Evolutionary conservation across 2,329 filamentous ascomycete species (phyloP), one percentile per base, ranked within the genome.

Genomic region (Exophiala sp.): DNA sequence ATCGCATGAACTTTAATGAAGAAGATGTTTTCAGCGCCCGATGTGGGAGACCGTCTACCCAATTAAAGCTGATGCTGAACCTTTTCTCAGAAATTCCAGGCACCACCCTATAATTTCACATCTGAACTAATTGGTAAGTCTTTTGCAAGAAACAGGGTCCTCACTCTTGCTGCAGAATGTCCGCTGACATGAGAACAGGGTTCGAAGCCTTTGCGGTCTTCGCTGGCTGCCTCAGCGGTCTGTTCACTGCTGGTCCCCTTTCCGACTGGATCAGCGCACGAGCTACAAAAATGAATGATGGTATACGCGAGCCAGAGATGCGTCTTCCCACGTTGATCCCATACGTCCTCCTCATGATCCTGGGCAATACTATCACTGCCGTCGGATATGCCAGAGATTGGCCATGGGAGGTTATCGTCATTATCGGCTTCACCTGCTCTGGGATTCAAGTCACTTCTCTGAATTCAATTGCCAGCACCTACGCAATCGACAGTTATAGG

Each of bases 241-340:
- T 18, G 16, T 18, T 18, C 16, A 18, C 16, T 18, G 79, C 79
- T 11, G 76, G 83, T 9, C 75, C 77, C 0, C 78, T 80, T 41
- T 82, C 82, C 50, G 77, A 83, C 60, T 71, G 69, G 64, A 66
- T 75, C 7, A 76, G 78, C 14, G 75, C 79, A 45, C 71, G 68
- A 50, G 69, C 78, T 18, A 83, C 81, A 0, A 69, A 66, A 48
- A 71, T 72, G 24, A 84, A 83, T 59, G 72, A 74, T 3, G 81
- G 81, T 4, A 72, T 84, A 16, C 71, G 80, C n/a, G 75, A 82
- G 46, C 78, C 81, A 0, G 80, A 83, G 62, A 83, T 84, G 80
- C 72, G 81, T n/a, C 66, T 84, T 4, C 79, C 79, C 1, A 76
- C 77, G 3, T 72, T 84, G 14, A 64, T 72, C 9, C 70, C 79